phyloP scores from a whole-genome alignment of 1,284 basidiomycete genomes.

The Sporisorium scitamineum region DNA sequence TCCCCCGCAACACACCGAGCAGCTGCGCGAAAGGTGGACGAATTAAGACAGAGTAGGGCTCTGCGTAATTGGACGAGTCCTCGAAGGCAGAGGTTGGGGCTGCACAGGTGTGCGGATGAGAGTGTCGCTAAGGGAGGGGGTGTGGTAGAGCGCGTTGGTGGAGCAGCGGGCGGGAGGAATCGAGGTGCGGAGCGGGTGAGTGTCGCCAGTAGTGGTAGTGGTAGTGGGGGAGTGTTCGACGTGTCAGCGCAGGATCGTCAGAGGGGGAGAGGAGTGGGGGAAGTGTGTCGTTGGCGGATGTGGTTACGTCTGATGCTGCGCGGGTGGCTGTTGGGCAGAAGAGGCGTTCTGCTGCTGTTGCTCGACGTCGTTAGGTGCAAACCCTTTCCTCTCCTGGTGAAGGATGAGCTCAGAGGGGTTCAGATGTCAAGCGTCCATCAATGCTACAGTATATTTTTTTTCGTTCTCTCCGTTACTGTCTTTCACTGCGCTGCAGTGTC shows the following conservation, averaged over 20 bases:
- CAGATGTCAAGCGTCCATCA: too few species aligned
- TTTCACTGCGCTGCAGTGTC: background rate
- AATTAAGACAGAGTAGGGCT: slow-evolving; percentile 20
- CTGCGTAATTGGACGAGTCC: slow-evolving; percentile 37
- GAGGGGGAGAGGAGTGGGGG: too few species aligned
- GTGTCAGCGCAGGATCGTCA: too few species aligned
- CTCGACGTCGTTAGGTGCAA: background rate
- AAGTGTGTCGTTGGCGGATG: background rate
- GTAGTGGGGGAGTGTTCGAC: too few species aligned
- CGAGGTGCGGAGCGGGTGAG: background rate
- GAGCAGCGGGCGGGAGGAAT: background rate
- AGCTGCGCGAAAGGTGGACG: slow-evolving; percentile 28
- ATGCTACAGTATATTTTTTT: background rate
- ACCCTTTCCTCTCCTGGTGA: too few species aligned
- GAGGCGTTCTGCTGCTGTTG: background rate
- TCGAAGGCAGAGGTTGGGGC: slow-evolving; percentile 2
- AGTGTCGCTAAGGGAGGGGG: too few species aligned
- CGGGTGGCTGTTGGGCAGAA: background rate
- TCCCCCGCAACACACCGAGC: slow-evolving; percentile 34
- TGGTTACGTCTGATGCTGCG: background rate
- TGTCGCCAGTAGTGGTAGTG: background rate
- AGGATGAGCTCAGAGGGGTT: too few species aligned
- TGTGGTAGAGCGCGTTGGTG: too few species aligned
- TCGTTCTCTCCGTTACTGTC: background rate
- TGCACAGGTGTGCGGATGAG: too few species aligned